Evolutionary conservation across 495 filamentous ascomycete genomes (phyloP).

Genomic region (Cetradonia linearis): DNA sequence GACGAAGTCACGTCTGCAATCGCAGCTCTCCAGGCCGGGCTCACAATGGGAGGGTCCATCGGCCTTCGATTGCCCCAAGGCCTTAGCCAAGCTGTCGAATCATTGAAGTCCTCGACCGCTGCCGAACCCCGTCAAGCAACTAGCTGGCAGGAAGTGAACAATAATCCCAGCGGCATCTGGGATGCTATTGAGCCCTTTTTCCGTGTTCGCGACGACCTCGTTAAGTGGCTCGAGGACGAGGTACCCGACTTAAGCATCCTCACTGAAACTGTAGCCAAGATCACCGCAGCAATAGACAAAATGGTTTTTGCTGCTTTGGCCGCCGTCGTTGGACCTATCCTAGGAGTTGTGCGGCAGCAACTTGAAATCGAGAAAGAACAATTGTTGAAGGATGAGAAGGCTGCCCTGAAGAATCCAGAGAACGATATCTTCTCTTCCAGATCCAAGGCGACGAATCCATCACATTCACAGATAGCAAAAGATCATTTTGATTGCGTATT

Average conservation of each 20-base stretch:
- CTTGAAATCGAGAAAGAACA: not conserved
- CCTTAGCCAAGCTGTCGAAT: not conserved
- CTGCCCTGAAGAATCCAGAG: not conserved
- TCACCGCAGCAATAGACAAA: not conserved
- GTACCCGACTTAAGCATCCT: not conserved
- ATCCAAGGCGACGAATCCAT: not conserved
- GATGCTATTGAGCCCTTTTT: slow-evolving; percentile 8
- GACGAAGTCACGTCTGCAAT: not conserved
- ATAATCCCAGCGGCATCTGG: not conserved
- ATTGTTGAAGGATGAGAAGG: not conserved
- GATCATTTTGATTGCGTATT: slow-evolving; percentile 5
- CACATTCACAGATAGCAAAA: slow-evolving; percentile 4
- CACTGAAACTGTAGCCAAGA: not conserved
- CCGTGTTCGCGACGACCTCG: not conserved
- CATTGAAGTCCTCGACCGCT: not conserved
- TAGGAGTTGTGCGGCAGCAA: not conserved
- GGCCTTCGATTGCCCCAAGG: not conserved
- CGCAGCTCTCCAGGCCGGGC: not conserved
- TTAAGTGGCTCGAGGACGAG: not conserved
- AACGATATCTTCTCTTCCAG: not conserved
- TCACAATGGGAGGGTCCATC: not conserved
- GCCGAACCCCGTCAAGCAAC: not conserved
- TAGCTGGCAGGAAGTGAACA: not conserved
- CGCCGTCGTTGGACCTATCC: not conserved
- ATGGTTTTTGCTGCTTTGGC: not conserved